Percentiles rank a stretch among this genome's conserved stretches.
These are phyloP conservation scores for Phlebiopsis flavidoalba DNA, from an alignment of 768 basidiomycete genomes.

Conservation along the genomic window DNA sequence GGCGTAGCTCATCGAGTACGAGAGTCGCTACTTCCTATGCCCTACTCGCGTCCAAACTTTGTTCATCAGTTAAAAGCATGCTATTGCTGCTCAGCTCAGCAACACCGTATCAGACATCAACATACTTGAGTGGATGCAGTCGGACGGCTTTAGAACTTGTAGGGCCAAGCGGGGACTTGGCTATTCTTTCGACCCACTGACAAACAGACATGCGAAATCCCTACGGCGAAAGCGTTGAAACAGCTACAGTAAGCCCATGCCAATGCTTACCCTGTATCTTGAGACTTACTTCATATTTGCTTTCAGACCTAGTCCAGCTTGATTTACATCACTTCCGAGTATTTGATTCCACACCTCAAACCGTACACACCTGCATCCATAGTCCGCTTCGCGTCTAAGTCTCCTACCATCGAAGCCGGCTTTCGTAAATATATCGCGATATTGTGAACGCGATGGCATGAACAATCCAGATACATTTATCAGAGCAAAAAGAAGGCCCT, in stretches of 20 bases:
- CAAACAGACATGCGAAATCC: constrained; percentile 14
- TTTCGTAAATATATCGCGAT: constrained; percentile 7
- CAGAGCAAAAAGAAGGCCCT: constrained; percentile 16
- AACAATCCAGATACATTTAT: constrained; percentile 14
- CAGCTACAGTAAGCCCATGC: constrained; percentile 24
- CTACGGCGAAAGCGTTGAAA: constrained; percentile 24
- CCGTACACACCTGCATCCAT: background rate
- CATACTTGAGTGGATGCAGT: constrained; percentile 24
- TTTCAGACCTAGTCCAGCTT: background rate
- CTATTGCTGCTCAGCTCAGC: constrained; percentile 3
- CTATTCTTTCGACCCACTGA: constrained; percentile 31
- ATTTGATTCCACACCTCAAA: background rate
- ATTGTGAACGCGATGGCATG: constrained; percentile 15
- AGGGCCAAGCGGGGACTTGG: constrained; percentile 44
- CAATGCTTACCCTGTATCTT: background rate
- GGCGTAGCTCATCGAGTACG: constrained; percentile 5
- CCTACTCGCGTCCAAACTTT: too few relatives aligned
- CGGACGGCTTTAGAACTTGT: constrained; percentile 31
- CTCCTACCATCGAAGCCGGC: background rate
- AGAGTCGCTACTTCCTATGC: background rate
- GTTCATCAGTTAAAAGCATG: constrained; percentile 15
- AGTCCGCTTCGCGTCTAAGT: background rate
- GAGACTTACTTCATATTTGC: background rate
- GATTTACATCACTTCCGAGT: background rate
- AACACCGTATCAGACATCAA: constrained; percentile 13